Evolutionary conservation across 768 basidiomycete species (phyloP), one percentile per base, ranked within the genome.

Genomic region (Phylloporus sp.): DNA sequence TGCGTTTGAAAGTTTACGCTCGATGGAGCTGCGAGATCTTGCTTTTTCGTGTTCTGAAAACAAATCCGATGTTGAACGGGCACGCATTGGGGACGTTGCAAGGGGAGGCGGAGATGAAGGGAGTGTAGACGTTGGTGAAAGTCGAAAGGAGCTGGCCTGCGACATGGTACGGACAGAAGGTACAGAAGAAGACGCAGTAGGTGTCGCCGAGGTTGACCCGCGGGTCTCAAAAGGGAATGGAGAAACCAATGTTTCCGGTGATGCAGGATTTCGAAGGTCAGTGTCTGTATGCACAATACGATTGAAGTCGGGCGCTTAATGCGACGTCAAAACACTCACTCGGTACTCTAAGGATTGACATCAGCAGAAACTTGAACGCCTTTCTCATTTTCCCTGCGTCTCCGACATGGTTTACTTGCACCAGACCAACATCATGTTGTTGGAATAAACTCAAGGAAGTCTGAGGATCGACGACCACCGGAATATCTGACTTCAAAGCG

Each of bases 401-500:
- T 20, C 71, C 69, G 6, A 67, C 62, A 35, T 69, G 76, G 5
- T 82, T 78, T 3, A 90, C 84, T 63, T 89, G 84, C 10, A 92
- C 81, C 23, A 96, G 67, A 9, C 90, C 89, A 8, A 84, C 79
- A 55, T 89, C 84, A 63, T 85, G 85, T 27, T 71, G 68, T 27
- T 74, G 67, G 33, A 86, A 71, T 33, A 82, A 62, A 17, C 66
- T 69, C 18, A 70, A 55, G 5, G 80, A 82, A 38, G 66, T 66
- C 43, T 72, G 67, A 9, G 84, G 79, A 53, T 84, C 75, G n/a
- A 90, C 71, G 32, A 69, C 70, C 31, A 69, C 71, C 17, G 73
- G 72, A 17, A 85, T 69, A 59, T 95, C 89, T 6, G 84, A 82
- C 65, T 96, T 97, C 71, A 92, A 91, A 5, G 89, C 90, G 13